phyloP scores from a whole-genome alignment of 371 early-diverging fungal genomes.

The Conidiobolus incongruus region DNA sequence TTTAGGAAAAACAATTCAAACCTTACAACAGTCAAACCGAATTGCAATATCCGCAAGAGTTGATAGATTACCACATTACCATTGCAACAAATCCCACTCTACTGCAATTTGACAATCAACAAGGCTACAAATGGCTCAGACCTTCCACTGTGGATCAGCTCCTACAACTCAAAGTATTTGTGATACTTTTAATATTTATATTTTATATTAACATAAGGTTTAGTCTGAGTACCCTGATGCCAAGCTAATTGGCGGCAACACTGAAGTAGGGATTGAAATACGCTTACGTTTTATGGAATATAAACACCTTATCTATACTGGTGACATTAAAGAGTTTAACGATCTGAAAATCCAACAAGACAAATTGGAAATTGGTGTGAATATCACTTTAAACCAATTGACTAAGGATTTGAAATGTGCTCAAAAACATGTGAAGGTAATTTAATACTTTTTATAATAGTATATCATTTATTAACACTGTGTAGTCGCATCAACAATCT shows the following conservation, averaged over 20 bases:
- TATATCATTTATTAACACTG: background rate
- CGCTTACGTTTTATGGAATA: constrained; percentile 40
- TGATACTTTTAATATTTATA: too few species aligned
- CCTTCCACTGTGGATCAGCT: too few species aligned
- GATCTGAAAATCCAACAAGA: constrained; percentile 8
- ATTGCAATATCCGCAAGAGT: constrained; percentile 23
- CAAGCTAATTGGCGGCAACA: constrained; percentile 59
- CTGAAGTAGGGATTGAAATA: constrained; percentile 48
- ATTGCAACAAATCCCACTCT: too few species aligned
- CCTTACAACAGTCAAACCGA: constrained; percentile 24
- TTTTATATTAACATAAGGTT: too few species aligned
- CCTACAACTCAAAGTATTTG: too few species aligned
- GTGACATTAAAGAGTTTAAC: constrained; percentile 36
- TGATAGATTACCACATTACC: too few species aligned
- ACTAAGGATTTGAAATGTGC: constrained; percentile 14
- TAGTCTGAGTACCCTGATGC: constrained; percentile 16
- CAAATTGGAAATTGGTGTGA: constrained; percentile 18
- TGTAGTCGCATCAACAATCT: constrained; percentile 6
- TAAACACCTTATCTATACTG: constrained; percentile 25
- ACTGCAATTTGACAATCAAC: too few species aligned
- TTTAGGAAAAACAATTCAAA: too few species aligned
- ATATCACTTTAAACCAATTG: constrained; percentile 22
- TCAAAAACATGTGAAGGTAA: background rate
- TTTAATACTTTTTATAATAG: constrained; percentile 3
- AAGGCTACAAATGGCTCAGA: too few species aligned